A percentile compares a stretch with the other conserved stretches of the same genome.
Evolutionary conservation across 352 stramenopile genomes (phyloP).

Genomic region (Phytopythium delawarense): DNA sequence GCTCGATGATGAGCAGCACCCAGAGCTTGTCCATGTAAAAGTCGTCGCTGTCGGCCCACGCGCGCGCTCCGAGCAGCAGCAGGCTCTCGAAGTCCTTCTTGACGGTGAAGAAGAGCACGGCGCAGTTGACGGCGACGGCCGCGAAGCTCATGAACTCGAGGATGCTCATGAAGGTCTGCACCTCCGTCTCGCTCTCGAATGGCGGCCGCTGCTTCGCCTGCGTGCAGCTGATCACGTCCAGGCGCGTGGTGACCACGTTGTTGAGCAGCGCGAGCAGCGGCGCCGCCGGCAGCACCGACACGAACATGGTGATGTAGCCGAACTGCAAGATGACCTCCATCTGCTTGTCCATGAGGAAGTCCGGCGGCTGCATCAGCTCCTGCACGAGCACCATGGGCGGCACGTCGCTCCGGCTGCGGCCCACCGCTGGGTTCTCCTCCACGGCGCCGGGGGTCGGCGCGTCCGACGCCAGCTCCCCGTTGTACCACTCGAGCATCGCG

Average conservation of each 20-base stretch:
- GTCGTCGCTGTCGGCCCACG: conserved; percentile 14
- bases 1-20: conserved; percentile 58
- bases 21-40: conserved; percentile 58
- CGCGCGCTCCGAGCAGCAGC: conserved; percentile 14
- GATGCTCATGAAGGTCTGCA: conserved; percentile 90
- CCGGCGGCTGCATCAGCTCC: conserved; percentile 64
- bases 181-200: conserved; percentile 80
- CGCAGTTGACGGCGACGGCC: conserved; percentile 71
- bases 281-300: conserved; percentile 86
- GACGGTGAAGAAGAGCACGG: conserved; percentile 68
- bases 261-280: conserved; percentile 84
- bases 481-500: conserved; percentile 53
- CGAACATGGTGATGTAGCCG: conserved; percentile 94
- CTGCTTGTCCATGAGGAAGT: conserved; percentile 74
- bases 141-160: conserved; percentile 91
- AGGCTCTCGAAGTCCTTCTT: conserved; percentile 61
- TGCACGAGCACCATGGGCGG: conserved; percentile 55
- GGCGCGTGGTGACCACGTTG: conserved; percentile 86
- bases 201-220: conserved; percentile 66
- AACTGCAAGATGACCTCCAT: conserved; percentile 87
- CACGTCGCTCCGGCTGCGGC: conserved; percentile 3
- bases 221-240: conserved; percentile 80
- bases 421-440: neutral
- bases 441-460: neutral
- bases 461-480: conserved; percentile 24